A percentile compares a stretch with the other conserved stretches of the same genome.
Conservation (phyloP, 2,329 filamentous ascomycete genomes). For the Neophaeococcomyces aloes region DNA sequence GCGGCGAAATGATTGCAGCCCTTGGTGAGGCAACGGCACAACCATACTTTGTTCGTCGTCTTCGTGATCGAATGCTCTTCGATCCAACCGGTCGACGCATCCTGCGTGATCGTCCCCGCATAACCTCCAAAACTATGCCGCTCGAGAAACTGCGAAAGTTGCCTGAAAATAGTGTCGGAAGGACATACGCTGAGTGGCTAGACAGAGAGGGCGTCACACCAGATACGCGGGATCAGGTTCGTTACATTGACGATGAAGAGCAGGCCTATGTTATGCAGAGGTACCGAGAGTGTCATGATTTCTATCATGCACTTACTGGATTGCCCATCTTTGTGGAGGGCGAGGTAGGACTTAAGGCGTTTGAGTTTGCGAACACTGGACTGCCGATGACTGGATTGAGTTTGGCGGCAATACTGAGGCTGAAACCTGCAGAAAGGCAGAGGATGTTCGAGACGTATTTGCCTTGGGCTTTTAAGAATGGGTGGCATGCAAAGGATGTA, state of each 20-base stretch:
- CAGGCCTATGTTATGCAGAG: conserved; percentile 98
- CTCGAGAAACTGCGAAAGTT: conserved; percentile 61
- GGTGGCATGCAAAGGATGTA: conserved; percentile 62
- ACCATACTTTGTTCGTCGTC: conserved; percentile 86
- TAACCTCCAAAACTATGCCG: conserved; percentile 62
- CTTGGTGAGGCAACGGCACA: conserved; percentile 91
- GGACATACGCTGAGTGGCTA: conserved; percentile 79
- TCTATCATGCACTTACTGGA: conserved; percentile 90
- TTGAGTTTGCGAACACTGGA: conserved; percentile 90
- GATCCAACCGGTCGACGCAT: conserved; percentile 78
- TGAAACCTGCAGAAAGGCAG: conserved; percentile 53
- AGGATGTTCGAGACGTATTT: conserved; percentile 65
- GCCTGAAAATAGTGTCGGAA: conserved; percentile 64
- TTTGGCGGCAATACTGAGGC: conserved; percentile 56
- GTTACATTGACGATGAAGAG: conserved; percentile 89
- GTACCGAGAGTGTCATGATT: conserved; percentile 94
- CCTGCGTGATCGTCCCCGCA: conserved; percentile 76
- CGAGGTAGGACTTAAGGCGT: conserved; percentile 93
- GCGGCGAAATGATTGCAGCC: conserved; percentile 81
- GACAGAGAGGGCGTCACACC: conserved; percentile 87
- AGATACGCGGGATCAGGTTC: conserved; percentile 70
- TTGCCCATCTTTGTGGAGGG: conserved; percentile 88
- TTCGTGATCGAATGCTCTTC: conserved; percentile 83
- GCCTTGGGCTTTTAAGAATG: conserved; percentile 85
- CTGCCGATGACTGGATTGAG: conserved; percentile 91